A percentile compares a stretch with the other conserved stretches of the same genome.
phyloP scores from a whole-genome alignment of 495 filamentous ascomycete species.

The Neurospora sp. region DNA sequence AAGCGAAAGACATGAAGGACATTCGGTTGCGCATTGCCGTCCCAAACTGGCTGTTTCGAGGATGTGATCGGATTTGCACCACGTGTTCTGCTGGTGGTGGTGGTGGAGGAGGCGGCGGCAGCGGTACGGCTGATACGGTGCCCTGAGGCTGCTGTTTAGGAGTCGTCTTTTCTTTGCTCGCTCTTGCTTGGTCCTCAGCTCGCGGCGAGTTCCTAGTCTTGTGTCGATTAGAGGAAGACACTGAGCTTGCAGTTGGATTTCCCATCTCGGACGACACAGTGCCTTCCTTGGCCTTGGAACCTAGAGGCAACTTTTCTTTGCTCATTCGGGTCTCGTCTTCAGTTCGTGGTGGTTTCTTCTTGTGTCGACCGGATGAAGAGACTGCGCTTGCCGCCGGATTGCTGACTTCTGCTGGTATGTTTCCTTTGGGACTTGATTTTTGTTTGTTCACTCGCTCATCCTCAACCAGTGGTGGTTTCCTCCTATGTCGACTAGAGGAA shows the following conservation, averaged over 20 bases:
- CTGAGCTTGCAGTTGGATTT: not conserved
- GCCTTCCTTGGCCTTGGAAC: not conserved
- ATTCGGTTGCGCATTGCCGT: constrained; percentile 11
- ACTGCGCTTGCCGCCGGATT: not conserved
- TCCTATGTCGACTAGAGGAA: constrained; percentile 8
- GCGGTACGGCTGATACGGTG: not conserved
- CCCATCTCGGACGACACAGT: not conserved
- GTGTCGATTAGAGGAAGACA: not conserved
- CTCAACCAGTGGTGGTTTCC: not conserved
- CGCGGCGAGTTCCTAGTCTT: not conserved
- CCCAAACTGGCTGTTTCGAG: not conserved
- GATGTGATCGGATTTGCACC: not conserved
- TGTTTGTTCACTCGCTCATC: not conserved
- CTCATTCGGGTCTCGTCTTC: not conserved
- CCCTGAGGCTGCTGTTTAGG: not conserved
- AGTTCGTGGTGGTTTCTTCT: not conserved
- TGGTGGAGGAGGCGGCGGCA: not conserved
- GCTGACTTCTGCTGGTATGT: not conserved
- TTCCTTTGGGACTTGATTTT: not conserved
- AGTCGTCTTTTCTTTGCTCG: not conserved
- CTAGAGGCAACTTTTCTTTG: not conserved
- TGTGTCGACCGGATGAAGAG: not conserved
- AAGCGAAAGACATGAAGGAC: constrained; percentile 22
- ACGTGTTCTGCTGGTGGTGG: not conserved
- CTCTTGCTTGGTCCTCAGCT: not conserved